Base-by-base conservation (phyloP, 176 grass and related monocot genomes). In the Chrysopogon serrulatus region DNA sequence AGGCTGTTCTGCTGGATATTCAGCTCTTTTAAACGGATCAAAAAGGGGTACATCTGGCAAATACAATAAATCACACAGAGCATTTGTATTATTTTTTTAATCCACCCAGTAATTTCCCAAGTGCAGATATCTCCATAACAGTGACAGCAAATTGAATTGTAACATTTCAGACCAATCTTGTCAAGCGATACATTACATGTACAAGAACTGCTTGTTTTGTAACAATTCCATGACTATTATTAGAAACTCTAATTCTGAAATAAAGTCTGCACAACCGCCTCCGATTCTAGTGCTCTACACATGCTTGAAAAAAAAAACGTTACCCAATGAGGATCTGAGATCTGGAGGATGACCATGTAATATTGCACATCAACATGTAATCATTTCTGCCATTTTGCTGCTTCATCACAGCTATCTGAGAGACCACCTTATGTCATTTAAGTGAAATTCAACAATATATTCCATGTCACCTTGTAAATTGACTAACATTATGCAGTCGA, bases 141-240 rank as follows among this genome's bases (percentile, higher is more conserved):
- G 70, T 60, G 34, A 68, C 45, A 68, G 45, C 32, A 65, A 71
- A 89, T 30, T 75, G 18, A 76, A 76, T 77, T 24, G 40, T 17
- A 53, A n/a, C 33, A 5, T 11, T 68, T 42, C 19, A 78, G 39
- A 65, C 5, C 41, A n/a, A 68, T 28, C 4, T 66, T 67, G 39
- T 12, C 23, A 42, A 40, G 18, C 27, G 41, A 71, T 54, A 34
- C 8, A 60, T 42, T 26, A 41, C 36, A 47, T 73, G 47, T 60
- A 80, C 60, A 81, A 51, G 48, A 65, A 36, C n/a, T 71, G 16
- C 63, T 77, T 77, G 15, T 64, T 76, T 43, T 45, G 53, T 71
- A 71, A 82, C 2, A 65, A 77, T 42, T 82, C 0, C 71, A 49
- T 75, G 26, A 40, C 65, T 69, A 68, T 14, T 64, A 31, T 44